Evolutionary conservation across 176 grass and related monocot genomes (phyloP), one percentile per base, ranked within the genome.

Genomic region (Eragrostis curvula): DNA sequence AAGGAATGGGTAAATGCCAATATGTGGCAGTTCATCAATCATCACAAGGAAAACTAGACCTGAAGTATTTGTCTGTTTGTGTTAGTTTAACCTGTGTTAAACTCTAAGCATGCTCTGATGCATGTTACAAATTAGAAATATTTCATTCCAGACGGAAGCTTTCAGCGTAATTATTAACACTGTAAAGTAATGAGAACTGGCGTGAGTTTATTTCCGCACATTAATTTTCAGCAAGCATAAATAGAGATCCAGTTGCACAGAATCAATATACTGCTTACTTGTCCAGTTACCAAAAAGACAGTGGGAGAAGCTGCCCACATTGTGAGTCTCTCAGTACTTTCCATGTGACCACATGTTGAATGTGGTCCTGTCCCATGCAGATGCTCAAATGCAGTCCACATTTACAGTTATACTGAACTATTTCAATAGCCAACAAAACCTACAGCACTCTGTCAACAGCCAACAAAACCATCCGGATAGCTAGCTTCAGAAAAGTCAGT

Each of bases 401-500:
- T 64, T 71, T 72, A 72, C 72, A 43, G n/a, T 18, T 53, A 81
- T n/a, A 64, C 12, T 32, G 27, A 27, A 32, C 12, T 64, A 12
- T n/a, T 36, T 56, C 48, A 53, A 20, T 68, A 77, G 9, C 63
- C 30, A 60, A 28, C 24, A 61, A 59, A 61, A 27, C 58, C 23
- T 61, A 61, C 23, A 14, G 8, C 24, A 61, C 23, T 28, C 24
- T n/a, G 23, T 55, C 40, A 52, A 24, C 50, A 57, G 81, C 60
- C 12, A 86, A 69, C 72, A 67, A 28, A 66, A 42, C 16, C 49
- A 66, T 28, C 30, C 70, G 47, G 7, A 74, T 1, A 3, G n/a
- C 48, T 43, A 55, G 25, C 62, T 86, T 60, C 28, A 81, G 6
- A 9, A 81, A 86, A 86, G 46, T 8, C n/a, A 59, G n/a, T 77